Evolutionary conservation across 495 filamentous ascomycete species (phyloP).

Genomic region (Neurospora sp.): DNA sequence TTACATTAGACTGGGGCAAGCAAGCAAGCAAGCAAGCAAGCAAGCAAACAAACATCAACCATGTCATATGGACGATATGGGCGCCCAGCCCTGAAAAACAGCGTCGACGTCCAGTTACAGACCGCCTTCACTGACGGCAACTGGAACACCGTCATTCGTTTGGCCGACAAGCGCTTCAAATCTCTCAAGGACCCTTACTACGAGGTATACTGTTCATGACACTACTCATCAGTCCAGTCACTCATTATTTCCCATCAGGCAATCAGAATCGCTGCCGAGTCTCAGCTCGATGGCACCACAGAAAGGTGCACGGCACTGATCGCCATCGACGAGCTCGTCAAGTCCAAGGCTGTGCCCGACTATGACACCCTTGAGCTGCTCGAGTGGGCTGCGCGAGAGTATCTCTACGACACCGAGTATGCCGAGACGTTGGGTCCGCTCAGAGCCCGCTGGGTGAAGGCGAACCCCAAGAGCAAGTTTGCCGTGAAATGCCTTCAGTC

Average conservation of each 20-base stretch:
- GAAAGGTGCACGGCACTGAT: conserved; percentile 24
- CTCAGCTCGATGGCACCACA: conserved; percentile 29
- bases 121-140: conserved; percentile 32
- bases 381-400: conserved; percentile 27
- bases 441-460: conserved; percentile 32
- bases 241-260: conserved; percentile 19
- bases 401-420: conserved; percentile 21
- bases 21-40: neutral
- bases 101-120: conserved; percentile 28
- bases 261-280: conserved; percentile 35
- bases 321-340: conserved; percentile 27
- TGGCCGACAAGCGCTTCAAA: conserved; percentile 32
- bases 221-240: neutral
- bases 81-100: conserved; percentile 24
- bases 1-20: neutral
- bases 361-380: conserved; percentile 33
- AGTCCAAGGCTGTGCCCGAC: conserved; percentile 27
- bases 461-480: conserved; percentile 27
- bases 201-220: conserved; percentile 17
- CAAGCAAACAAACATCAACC: neutral
- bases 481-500: conserved; percentile 28
- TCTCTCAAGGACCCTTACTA: conserved; percentile 37
- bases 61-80: conserved; percentile 20
- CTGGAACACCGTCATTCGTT: conserved; percentile 29
- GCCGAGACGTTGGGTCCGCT: conserved; percentile 32